These are phyloP conservation scores for Nakazawaea ambrosiae DNA, from an alignment of 805 yeast species.

Conservation along the genomic window DNA sequence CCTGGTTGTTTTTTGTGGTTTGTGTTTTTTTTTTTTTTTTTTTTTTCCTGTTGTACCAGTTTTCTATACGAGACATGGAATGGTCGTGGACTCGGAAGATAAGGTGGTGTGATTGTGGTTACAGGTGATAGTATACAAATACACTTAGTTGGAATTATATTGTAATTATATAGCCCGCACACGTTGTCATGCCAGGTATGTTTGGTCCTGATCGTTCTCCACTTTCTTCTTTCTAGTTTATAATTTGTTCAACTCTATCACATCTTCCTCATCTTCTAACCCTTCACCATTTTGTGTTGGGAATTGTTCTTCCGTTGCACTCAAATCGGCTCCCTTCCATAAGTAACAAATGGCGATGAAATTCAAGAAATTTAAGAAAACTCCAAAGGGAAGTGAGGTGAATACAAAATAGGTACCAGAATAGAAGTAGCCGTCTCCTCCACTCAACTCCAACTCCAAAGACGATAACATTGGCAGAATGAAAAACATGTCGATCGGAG, in stretches of 20 bases:
- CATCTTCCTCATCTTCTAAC: constrained; percentile 5
- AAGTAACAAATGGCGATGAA: constrained; percentile 5
- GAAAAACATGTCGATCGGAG: constrained; percentile 9
- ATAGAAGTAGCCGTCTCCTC: constrained; percentile 1
- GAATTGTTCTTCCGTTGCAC: not conserved
- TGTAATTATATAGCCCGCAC: no score
- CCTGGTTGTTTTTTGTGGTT: no score
- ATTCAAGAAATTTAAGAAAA: constrained; percentile 2
- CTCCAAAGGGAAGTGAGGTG: constrained; percentile 4
- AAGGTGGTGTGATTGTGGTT: no score
- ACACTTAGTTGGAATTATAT: no score
- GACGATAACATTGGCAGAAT: constrained; percentile 2
- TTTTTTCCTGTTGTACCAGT: no score
- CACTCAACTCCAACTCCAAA: constrained; percentile 1
- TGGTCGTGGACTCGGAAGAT: no score
- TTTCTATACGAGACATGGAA: no score
- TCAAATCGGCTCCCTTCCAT: constrained; percentile 7
- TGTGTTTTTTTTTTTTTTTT: no score
- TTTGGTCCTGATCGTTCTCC: no score
- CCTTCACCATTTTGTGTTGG: not conserved
- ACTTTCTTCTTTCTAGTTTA: no score
- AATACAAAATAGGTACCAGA: constrained; percentile 1
- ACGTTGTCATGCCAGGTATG: no score
- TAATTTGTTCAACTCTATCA: constrained; percentile 7
- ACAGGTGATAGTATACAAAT: no score